Evolutionary conservation across 2,329 filamentous ascomycete genomes (phyloP), one percentile per base, ranked within the genome.

Genomic region (Alternaria postmessia): DNA sequence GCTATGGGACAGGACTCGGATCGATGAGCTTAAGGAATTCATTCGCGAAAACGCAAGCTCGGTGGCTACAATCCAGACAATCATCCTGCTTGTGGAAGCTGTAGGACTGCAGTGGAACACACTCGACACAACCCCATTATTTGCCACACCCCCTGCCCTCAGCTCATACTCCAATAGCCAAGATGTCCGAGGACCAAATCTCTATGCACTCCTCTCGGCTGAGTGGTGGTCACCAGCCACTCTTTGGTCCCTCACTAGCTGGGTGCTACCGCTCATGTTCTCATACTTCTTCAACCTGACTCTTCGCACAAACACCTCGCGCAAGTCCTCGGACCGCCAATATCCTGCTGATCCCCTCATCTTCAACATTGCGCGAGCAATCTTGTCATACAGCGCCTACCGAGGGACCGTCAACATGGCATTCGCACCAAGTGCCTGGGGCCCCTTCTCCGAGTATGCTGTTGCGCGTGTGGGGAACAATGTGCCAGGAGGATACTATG

Each of bases 221-320:
- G 86, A 86, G 26, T 98, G 97, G 85, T 98, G 94, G 94, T 89
- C 87, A 0, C 91, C 94, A 0, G 87, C 91, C 56, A 83, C 89
- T 7, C 84, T 93, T 20, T 98, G 94, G 93, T 77, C 87, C 5
- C 76, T 89, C 36, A 95, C 93, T 9, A 91, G 87, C 74, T 78
- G 92, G 55, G 72, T 91, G 43, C 66, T 94, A 28, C 94, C 94
- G 2, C 82, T 89, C 51, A 63, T 91, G 32, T 83, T 88, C 42
- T 92, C 91, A 26, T 98, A 95, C 82, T 96, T 97, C 77, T 91
- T 96, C 86, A 98, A 98, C 80, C 79, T 97, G 72, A 92, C 89
- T 39, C 80, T 86, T 54, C 83, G 85, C 42, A 81, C 83, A 22
- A 85, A 82, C 70, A 83, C 68, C 59, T 82, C 76, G 70, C 78